A percentile compares a stretch with the other conserved stretches of the same genome.
phyloP scores from a whole-genome alignment of 2,329 filamentous ascomycete species.

The Penicillium sp. region DNA sequence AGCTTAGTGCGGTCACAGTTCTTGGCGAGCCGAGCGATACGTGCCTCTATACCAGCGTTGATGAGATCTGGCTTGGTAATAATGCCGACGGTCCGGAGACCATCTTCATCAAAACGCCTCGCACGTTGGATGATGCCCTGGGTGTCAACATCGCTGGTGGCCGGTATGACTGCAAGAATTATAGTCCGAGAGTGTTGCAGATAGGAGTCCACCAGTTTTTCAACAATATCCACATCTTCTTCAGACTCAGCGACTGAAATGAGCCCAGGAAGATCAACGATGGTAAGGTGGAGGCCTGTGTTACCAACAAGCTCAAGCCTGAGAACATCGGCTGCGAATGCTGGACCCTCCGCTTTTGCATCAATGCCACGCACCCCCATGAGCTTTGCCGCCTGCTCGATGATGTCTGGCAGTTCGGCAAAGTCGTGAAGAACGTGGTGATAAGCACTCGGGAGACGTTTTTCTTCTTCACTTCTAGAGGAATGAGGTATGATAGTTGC shows the following conservation, averaged over 20 bases:
- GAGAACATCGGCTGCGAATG: conserved; percentile 54
- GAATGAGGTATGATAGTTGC: conserved; percentile 12
- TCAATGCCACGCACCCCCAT: conserved; percentile 15
- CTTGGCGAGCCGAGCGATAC: conserved; percentile 26
- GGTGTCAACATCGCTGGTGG: conserved; percentile 43
- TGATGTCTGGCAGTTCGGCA: conserved; percentile 13
- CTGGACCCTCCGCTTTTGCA: conserved; percentile 4
- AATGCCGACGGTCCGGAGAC: conserved; percentile 43
- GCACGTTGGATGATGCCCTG: conserved; percentile 44
- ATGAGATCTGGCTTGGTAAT: conserved; percentile 50
- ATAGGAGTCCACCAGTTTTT: conserved; percentile 46
- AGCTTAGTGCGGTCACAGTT: conserved; percentile 29
- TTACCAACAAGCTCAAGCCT: conserved; percentile 58
- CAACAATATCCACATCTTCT: conserved; percentile 57
- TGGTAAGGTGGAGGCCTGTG: conserved; percentile 48
- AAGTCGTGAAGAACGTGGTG: conserved; percentile 7
- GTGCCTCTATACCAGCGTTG: conserved; percentile 19
- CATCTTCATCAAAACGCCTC: conserved; percentile 30
- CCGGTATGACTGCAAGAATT: conserved; percentile 48
- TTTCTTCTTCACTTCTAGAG: conserved; percentile 12
- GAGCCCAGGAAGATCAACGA: conserved; percentile 62
- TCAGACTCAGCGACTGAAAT: conserved; percentile 55
- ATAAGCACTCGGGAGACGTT: conserved; percentile 5
- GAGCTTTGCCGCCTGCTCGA: conserved; percentile 4
- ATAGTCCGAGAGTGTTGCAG: conserved; percentile 45